Percentiles rank a stretch among this genome's conserved stretches.
phyloP scores from a whole-genome alignment of 768 basidiomycete genomes.

The Tephrocybe rancida region DNA sequence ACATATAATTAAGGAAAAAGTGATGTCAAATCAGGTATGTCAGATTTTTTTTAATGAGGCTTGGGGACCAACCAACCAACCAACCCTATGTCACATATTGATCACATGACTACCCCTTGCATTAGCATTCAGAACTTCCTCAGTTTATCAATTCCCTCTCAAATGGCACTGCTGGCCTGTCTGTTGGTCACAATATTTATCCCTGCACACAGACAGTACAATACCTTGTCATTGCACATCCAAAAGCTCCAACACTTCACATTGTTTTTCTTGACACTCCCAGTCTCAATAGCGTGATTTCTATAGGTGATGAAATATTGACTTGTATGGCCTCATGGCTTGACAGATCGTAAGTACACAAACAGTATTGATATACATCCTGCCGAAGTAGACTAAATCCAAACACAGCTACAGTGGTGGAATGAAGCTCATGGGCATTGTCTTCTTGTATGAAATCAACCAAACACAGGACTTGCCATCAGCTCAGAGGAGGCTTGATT shows the following conservation, averaged over 20 bases:
- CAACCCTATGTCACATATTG: not conserved
- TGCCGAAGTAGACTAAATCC: not conserved
- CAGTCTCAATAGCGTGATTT: constrained; percentile 10
- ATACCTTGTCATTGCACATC: constrained; percentile 6
- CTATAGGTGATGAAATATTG: constrained; percentile 9
- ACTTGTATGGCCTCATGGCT: constrained; percentile 12
- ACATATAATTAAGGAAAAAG: too few relatives aligned
- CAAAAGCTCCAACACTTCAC: constrained; percentile 8
- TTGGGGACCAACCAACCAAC: too few relatives aligned
- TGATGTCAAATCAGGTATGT: too few relatives aligned
- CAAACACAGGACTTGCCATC: constrained; percentile 9
- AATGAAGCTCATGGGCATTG: constrained; percentile 15
- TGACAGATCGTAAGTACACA: constrained; percentile 7
- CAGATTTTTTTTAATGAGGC: too few relatives aligned
- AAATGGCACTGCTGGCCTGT: not conserved
- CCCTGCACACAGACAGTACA: constrained; percentile 12
- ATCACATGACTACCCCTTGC: constrained; percentile 1
- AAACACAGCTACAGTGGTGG: constrained; percentile 4
- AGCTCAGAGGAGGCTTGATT: constrained; percentile 9
- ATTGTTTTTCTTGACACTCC: constrained; percentile 16
- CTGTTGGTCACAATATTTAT: constrained; percentile 15
- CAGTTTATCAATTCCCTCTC: constrained; percentile 15
- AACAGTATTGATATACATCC: not conserved
- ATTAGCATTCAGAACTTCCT: too few relatives aligned
- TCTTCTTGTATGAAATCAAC: constrained; percentile 16